Conservation (phyloP, 106 monocot species). For the Allium fistulosum region DNA sequence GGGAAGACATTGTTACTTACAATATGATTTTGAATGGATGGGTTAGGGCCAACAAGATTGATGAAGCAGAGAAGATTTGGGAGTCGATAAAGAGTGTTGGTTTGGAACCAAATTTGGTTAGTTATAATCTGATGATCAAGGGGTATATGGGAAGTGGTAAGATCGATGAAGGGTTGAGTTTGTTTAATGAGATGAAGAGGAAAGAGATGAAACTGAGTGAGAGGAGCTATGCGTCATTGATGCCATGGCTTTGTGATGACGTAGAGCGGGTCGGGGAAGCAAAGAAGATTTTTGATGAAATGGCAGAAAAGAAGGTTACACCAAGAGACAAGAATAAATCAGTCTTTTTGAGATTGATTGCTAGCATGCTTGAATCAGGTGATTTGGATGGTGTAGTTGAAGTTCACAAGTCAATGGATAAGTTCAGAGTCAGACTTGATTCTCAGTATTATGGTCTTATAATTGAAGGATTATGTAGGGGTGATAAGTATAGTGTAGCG, state of each 20-base stretch:
- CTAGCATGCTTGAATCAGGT: conserved; percentile 43
- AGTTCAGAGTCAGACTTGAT: conserved; percentile 38
- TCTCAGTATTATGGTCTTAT: conserved; percentile 50
- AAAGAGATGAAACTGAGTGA: conserved; percentile 53
- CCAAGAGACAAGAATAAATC: conserved; percentile 71
- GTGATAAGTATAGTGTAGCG: conserved; percentile 33
- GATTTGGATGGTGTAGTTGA: conserved; percentile 60
- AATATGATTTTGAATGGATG: conserved; percentile 57
- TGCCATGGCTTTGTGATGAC: conserved; percentile 78
- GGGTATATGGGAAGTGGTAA: conserved; percentile 42
- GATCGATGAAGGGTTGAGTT: conserved; percentile 48
- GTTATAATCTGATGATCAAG: conserved; percentile 87
- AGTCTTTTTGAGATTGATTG: conserved; percentile 55
- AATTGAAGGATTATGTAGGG: conserved; percentile 66
- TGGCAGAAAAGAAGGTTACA: conserved; percentile 56
- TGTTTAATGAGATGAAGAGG: conserved; percentile 53
- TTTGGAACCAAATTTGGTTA: conserved; percentile 44
- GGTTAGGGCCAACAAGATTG: conserved; percentile 33
- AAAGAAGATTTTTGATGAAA: conserved; percentile 50
- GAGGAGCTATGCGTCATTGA: conserved; percentile 66
- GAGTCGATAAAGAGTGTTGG: conserved; percentile 34
- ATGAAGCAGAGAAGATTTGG: conserved; percentile 43
- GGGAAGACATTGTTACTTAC: conserved; percentile 43
- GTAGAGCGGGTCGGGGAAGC: conserved; percentile 35
- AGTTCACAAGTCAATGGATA: conserved; percentile 30